Evolutionary conservation across 2,329 filamentous ascomycete species (phyloP).

Genomic region (Trichoderma sp.): DNA sequence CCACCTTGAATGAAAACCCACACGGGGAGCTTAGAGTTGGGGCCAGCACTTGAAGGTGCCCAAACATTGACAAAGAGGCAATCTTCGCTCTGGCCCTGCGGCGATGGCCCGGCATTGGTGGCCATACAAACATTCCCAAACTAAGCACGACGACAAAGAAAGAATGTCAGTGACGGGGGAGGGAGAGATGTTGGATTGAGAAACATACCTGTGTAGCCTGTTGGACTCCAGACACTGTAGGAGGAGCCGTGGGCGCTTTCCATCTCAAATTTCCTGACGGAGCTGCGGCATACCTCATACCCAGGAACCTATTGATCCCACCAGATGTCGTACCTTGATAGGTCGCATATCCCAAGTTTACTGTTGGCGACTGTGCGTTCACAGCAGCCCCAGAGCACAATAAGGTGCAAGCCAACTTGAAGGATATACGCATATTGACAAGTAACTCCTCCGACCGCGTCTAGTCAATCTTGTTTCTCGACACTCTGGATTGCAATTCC

Average conservation of each 20-base stretch:
- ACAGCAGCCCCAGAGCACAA: neutral
- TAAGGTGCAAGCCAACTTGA: neutral
- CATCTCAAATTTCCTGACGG: slow-evolving; percentile 6
- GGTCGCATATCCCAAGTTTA: slow-evolving; percentile 11
- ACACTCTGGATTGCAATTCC: neutral
- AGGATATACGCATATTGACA: neutral
- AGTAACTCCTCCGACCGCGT: neutral
- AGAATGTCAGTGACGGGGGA: neutral
- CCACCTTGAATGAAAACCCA: slow-evolving; percentile 47
- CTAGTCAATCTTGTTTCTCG: neutral
- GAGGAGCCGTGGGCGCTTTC: slow-evolving; percentile 13
- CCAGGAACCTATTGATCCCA: slow-evolving; percentile 31
- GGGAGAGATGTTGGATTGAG: too few species aligned
- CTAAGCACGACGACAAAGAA: neutral
- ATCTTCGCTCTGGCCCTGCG: slow-evolving; percentile 32
- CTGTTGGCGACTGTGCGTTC: slow-evolving; percentile 1
- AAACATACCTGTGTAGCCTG: slow-evolving; percentile 6
- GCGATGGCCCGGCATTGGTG: neutral
- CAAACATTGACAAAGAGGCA: slow-evolving; percentile 37
- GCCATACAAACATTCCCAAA: slow-evolving; percentile 12
- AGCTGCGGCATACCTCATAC: slow-evolving; percentile 31
- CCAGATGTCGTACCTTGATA: slow-evolving; percentile 21
- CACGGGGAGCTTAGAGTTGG: slow-evolving; percentile 38
- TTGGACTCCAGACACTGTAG: slow-evolving; percentile 13
- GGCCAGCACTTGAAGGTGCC: slow-evolving; percentile 25